Percentiles rank a stretch among this genome's conserved stretches.
These are phyloP conservation scores for Globisporangium spiculum DNA, from an alignment of 352 stramenopile genomes.

Conservation along the genomic window DNA sequence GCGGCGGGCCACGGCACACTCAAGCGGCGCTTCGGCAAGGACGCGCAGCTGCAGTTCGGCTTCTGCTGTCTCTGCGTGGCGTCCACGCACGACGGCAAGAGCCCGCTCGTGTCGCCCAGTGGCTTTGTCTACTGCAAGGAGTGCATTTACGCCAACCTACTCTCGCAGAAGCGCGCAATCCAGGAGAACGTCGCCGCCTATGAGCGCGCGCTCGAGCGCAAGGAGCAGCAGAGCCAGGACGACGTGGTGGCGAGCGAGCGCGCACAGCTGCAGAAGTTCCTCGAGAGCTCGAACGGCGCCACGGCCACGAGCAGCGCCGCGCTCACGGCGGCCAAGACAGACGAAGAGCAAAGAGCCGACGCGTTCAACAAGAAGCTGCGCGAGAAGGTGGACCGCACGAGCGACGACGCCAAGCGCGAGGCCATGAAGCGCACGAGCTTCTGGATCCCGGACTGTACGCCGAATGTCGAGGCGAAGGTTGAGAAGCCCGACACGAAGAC, in stretches of 20 bases:
- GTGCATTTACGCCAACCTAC: conserved; percentile 86
- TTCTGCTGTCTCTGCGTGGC: conserved; percentile 77
- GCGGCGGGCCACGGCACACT: conserved; percentile 79
- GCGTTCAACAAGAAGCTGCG: conserved; percentile 42
- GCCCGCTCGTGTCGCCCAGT: conserved; percentile 61
- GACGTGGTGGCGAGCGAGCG: conserved; percentile 46
- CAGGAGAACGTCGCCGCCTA: conserved; percentile 65
- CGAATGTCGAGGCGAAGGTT: conserved; percentile 44
- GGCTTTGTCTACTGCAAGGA: conserved; percentile 86
- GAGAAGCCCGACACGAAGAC: conserved; percentile 69
- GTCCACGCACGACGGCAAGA: conserved; percentile 44
- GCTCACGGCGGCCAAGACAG: conserved; percentile 3
- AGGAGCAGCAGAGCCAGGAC: conserved; percentile 51
- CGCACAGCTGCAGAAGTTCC: conserved; percentile 43
- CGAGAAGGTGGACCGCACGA: conserved; percentile 75
- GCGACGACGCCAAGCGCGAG: conserved; percentile 63
- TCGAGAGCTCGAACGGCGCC: conserved; percentile 35
- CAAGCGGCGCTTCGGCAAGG: conserved; percentile 79
- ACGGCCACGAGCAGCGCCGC: conserved; percentile 4
- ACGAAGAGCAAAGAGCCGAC: not conserved
- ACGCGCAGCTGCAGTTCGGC: conserved; percentile 77
- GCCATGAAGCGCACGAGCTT: conserved; percentile 84
- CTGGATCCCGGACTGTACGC: conserved; percentile 85
- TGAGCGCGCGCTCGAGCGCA: conserved; percentile 54
- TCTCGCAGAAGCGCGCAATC: conserved; percentile 80